phyloP scores from a whole-genome alignment of 495 filamentous ascomycete genomes.

The Annulohypoxylon moriforme region DNA sequence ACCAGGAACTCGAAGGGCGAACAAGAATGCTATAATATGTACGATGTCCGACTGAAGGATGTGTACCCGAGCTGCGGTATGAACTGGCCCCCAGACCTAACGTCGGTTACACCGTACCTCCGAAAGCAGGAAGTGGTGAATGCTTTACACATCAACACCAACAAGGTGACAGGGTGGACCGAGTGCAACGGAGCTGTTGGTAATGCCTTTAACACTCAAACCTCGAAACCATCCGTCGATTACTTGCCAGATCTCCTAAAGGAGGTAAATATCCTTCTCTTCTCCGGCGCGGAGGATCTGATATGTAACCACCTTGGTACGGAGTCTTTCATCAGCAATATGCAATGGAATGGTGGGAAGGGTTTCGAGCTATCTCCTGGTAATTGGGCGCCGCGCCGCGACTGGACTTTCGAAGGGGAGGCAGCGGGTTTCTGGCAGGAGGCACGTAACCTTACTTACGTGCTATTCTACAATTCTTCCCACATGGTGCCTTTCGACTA shows the following conservation, averaged over 20 bases:
- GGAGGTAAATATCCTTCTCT: slow-evolving; percentile 81
- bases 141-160: slow-evolving; percentile 84
- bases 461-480: slow-evolving; percentile 92
- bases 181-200: slow-evolving; percentile 88
- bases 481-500: slow-evolving; percentile 99
- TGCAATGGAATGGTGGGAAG: slow-evolving; percentile 89
- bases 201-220: slow-evolving; percentile 70
- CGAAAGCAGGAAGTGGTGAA: slow-evolving; percentile 79
- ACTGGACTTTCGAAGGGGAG: slow-evolving; percentile 95
- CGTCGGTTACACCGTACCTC: slow-evolving; percentile 81
- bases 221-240: slow-evolving; percentile 76
- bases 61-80: slow-evolving; percentile 82
- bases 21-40: slow-evolving; percentile 84
- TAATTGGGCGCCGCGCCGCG: slow-evolving; percentile 87
- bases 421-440: slow-evolving; percentile 92
- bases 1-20: slow-evolving; percentile 60
- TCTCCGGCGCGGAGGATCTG: slow-evolving; percentile 92
- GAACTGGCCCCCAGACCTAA: slow-evolving; percentile 94
- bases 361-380: slow-evolving; percentile 93
- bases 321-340: slow-evolving; percentile 87
- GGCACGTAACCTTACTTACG: slow-evolving; percentile 94
- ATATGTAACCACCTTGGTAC: slow-evolving; percentile 99
- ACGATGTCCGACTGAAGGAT: slow-evolving; percentile 88
- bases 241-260: slow-evolving; percentile 82
- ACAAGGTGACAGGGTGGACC: slow-evolving; percentile 87